Evolutionary conservation across 2,329 filamentous ascomycete genomes (phyloP), one percentile per base, ranked within the genome.

Genomic region (Aspergillus fumigatus): DNA sequence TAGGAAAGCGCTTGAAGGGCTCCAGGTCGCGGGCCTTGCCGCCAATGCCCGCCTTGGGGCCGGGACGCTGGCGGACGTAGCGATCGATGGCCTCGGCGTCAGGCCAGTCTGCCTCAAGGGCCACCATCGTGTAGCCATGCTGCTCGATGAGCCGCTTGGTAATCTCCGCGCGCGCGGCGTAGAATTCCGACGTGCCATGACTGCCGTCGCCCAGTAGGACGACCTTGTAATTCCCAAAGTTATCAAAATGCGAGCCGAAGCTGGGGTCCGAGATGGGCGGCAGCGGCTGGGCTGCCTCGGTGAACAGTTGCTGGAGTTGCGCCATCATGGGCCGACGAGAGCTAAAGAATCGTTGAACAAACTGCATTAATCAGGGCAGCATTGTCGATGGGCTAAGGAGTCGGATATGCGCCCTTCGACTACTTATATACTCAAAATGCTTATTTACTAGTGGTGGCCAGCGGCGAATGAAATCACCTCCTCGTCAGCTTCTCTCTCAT

Each of bases 131-230:
- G 68, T 80, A 82, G 51, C 79, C 79, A 61, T 83, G 80, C 41
- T 77, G 62, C 6, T 74, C 59, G 58, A 83, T 79, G 25, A 82
- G 70, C 48, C 75, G 74, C 57, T 80, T 77, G 1, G 80, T 83
- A 50, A 83, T 80, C 41, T 77, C 76, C 17, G 79, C 78, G 14
- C 81, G 77, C 3, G 79, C 80, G 27, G 69, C 58, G 62, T 83
- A 83, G 71, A 82, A 83, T 56, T 83, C 80, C 0, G 80, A 83
- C 3, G 81, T 83, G 27, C 80, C 81, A 65, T 83, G 81, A 57
- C 75, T 79, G 35, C 72, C 76, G 59, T 79, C 78, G 1, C 77
- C 78, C 9, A 80, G 68, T 4, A 80, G 72, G 23, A 79, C 72
- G 19, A 80, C 65, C 32, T 72, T 71, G 50, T 72, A 74, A 21